Percentiles rank a stretch among this genome's conserved stretches.
phyloP scores from a whole-genome alignment of 2,329 filamentous ascomycete genomes.

The Cylindrodendrum hubeiense region DNA sequence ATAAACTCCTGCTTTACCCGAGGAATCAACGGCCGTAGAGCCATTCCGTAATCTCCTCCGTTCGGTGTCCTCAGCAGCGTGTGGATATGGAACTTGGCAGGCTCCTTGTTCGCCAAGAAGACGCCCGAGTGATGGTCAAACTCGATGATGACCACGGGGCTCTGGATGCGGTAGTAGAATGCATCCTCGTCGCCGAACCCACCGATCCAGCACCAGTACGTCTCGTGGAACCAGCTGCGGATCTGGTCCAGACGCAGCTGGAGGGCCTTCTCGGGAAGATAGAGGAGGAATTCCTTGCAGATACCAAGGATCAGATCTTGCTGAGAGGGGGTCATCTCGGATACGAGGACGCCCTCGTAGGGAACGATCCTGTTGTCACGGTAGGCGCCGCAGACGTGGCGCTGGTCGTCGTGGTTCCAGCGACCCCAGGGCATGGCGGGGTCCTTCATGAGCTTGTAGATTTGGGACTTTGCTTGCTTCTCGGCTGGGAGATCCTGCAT shows the following conservation, averaged over 20 bases:
- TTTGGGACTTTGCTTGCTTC: constrained; percentile 63
- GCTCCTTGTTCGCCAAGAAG: constrained; percentile 79
- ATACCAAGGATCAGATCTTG: constrained; percentile 69
- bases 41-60: constrained; percentile 79
- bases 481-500: constrained; percentile 72
- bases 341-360: constrained; percentile 75
- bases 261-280: constrained; percentile 70
- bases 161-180: constrained; percentile 85
- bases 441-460: constrained; percentile 72
- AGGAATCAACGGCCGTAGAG: constrained; percentile 55
- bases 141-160: constrained; percentile 79
- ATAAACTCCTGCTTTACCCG: constrained; percentile 43
- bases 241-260: constrained; percentile 67
- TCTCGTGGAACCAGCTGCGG: constrained; percentile 71
- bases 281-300: constrained; percentile 74
- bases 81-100: constrained; percentile 84
- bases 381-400: constrained; percentile 82
- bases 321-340: constrained; percentile 61
- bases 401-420: constrained; percentile 86
- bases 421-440: constrained; percentile 74
- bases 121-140: constrained; percentile 87
- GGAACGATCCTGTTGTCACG: constrained; percentile 83
- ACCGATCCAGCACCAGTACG: constrained; percentile 85
- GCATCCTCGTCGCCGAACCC: constrained; percentile 74
- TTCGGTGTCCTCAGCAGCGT: constrained; percentile 80